Percentiles rank a stretch among this genome's conserved stretches.
Evolutionary conservation across 75 land plant species (phyloP).

Genomic region (Isoetes taiwanensis): DNA sequence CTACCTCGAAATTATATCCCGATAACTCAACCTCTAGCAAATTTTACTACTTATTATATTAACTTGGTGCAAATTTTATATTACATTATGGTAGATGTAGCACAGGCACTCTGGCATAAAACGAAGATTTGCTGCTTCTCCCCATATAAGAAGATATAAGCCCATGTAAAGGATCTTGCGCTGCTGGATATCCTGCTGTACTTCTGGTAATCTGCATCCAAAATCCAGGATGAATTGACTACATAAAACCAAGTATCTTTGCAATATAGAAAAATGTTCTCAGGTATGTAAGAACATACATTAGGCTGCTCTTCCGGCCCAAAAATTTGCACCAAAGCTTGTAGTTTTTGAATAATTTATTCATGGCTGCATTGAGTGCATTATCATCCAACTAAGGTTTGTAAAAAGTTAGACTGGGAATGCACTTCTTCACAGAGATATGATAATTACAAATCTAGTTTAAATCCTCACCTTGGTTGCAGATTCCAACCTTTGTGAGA

Average conservation of each 20-base stretch:
- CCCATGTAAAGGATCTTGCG: slow-evolving; percentile 79
- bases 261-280: no score
- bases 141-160: slow-evolving; percentile 92
- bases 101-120: slow-evolving; percentile 99
- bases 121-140: slow-evolving; percentile 92
- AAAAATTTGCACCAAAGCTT: slow-evolving; percentile 41
- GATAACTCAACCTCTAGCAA: no score
- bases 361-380: slow-evolving; percentile 54
- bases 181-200: slow-evolving; percentile 56
- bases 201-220: slow-evolving; percentile 67
- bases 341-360: slow-evolving; percentile 71
- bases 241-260: no score
- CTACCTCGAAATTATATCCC: no score
- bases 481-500: slow-evolving; percentile 70
- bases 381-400: slow-evolving; percentile 46
- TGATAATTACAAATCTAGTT: no score
- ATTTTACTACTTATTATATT: no score
- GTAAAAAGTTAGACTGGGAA: no score
- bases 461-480: slow-evolving; percentile 41
- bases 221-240: no score
- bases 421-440: no score
- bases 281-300: no score
- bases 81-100: slow-evolving; percentile 93
- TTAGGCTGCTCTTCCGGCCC: slow-evolving; percentile 29
- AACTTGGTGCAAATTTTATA: slow-evolving; percentile 1